Base-by-base conservation (phyloP, 1,284 basidiomycete species). In the Waitea zeae region DNA sequence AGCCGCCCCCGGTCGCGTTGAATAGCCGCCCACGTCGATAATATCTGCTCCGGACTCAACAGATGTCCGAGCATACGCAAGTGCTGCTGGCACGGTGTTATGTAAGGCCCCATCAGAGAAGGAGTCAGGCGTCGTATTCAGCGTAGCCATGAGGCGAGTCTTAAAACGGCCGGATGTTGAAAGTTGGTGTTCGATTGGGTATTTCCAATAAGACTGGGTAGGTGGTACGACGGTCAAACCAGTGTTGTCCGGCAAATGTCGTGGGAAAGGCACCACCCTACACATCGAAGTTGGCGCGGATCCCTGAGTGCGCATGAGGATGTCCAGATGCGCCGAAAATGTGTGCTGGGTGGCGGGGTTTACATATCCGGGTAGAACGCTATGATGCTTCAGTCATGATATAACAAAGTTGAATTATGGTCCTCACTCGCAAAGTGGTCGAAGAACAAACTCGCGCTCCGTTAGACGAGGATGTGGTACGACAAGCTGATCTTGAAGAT, bases 61-160 rank as follows among this genome's bases (percentile, higher is more conserved):
- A 3, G 75, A 60, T 2, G 54, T 36, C 1, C 42, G 46, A 0
- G 59, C 59, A 41, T 77, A 81, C 2, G 46, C 42, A 9, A 79
- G 44, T 0, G 72, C 75, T 9, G 58, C 50, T 0, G 59, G 44
- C 4, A 72, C 40, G 0, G 58, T 59, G 42, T 66, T 59, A 47
- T 84, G 61, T 28, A 57, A 52, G 1, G 77, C 67, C 4, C 89
- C 89, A 44, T 97, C 90, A 0, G 92, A 97, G 58, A 98, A 98
- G 0, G 90, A 96, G 56, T 99, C 92, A 1, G 95, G 95, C 0
- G 95, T 98, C 3, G 73, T 70, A 50, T 98, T 97, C 43, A 98
- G 68, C 3, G 89, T 96, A 0, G 82, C 83, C 95, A 98, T 98
- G 39, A 97, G 54, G 39, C 70, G 67, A 1, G 86, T 89, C 42